Evolutionary conservation across 306 rosid species (phyloP).

Genomic region (Cucurbita pepo): DNA sequence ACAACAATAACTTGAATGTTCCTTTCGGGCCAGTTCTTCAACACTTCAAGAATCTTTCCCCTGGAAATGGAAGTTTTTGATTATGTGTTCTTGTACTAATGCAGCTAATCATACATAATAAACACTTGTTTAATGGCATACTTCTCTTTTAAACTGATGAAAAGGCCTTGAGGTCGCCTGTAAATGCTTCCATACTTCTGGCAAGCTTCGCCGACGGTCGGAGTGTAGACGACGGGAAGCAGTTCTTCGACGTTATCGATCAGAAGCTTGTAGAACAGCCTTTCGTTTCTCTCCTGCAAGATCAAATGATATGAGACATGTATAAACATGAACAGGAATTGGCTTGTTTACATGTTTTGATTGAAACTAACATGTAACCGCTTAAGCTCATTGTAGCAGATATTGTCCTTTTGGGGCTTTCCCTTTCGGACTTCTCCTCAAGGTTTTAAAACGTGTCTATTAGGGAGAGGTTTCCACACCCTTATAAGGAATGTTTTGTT

Average conservation of each 20-base stretch:
- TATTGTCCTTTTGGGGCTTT: too few species aligned
- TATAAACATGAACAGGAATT: background rate
- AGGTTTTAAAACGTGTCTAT: too few species aligned
- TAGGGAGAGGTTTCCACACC: too few species aligned
- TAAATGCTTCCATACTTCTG: conserved; percentile 91
- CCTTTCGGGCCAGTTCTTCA: conserved; percentile 90
- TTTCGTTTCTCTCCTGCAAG: conserved; percentile 80
- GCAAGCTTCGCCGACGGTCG: conserved; percentile 96
- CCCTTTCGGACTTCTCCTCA: too few species aligned
- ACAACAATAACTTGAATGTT: conserved; percentile 85
- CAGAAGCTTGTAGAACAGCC: conserved; percentile 80
- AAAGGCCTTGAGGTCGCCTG: conserved; percentile 90
- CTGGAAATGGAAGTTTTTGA: conserved; percentile 23
- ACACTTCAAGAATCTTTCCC: conserved; percentile 82
- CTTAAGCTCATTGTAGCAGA: too few species aligned
- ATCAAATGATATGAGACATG: conserved; percentile 10
- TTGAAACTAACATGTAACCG: background rate
- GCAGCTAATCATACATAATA: background rate
- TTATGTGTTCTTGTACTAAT: background rate
- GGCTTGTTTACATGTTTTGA: background rate
- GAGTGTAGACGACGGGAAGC: conserved; percentile 92
- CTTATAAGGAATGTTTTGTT: too few species aligned
- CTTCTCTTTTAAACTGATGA: conserved; percentile 88
- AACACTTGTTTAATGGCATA: conserved; percentile 10
- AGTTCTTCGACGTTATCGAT: conserved; percentile 84